Evolutionary conservation across 2,329 filamentous ascomycete species (phyloP), one percentile per base, ranked within the genome.

Genomic region (Nemania bipapillata): DNA sequence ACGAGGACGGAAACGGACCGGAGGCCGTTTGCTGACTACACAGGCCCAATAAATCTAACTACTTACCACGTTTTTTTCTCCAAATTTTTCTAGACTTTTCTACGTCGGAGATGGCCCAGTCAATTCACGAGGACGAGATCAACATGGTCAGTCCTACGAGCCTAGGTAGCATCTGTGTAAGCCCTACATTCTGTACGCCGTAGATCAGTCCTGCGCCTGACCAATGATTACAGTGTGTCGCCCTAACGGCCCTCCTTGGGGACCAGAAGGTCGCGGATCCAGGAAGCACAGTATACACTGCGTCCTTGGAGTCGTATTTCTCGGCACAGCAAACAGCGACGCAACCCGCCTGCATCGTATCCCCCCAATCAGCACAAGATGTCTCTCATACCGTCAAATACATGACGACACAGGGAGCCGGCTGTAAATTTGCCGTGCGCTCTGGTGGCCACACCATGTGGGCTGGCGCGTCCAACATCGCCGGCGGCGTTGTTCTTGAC

Each of bases 401-500:
- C 15, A 64, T 79, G 22, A 71, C 70, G 8, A 55, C 59, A 12
- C 60, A 20, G 24, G 55, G 53, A 15, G 60, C 63, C 30, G 72
- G 68, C 59, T 45, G 62, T n/a, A 74, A 70, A 0, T 88, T 89
- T 75, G 81, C 85, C 2, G 80, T 85, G 66, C 84, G 84, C 42
- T 79, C 81, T 52, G 85, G 86, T n/a, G 86, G 86, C 0, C 86
- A 88, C 75, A 82, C 81, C 1, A 78, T 82, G 2, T 85, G 83
- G 66, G 76, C 80, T 0, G 81, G 80, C 3, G 79, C 80, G 1
- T 82, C 83, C 6, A 87, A 80, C 72, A 80, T 80, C 64, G 71
- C 77, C 4, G 71, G 71, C 15, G 80, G 83, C 15, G 75, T 85
- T 4, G 80, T 81, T 3, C 77, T 87, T 59, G 82, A 84, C 66